Conservation (phyloP, 192 early-diverging fungal species). For the Diversispora epigaea region DNA sequence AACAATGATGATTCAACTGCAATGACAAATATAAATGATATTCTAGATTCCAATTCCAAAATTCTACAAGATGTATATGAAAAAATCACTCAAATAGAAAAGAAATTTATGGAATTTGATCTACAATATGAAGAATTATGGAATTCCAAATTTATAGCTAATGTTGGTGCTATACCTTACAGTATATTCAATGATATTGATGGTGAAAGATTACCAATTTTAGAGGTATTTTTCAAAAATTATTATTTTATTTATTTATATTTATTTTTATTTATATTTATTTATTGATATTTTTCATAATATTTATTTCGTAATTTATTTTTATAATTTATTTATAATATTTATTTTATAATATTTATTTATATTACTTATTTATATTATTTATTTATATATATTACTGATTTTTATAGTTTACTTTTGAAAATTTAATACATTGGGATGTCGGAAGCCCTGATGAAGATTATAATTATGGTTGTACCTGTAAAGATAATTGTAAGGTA, state of each 20-base stretch:
- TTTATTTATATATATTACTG: not conserved
- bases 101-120: not conserved
- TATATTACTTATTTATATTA: not conserved
- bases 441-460: not conserved
- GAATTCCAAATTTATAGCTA: not conserved
- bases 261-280: not conserved
- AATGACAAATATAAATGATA: not conserved
- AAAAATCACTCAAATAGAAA: not conserved
- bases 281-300: not conserved
- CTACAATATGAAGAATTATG: constrained; percentile 9
- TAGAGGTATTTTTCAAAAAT: not conserved
- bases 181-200: constrained; percentile 19
- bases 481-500: constrained; percentile 16
- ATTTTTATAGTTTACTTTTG: not conserved
- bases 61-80: not conserved
- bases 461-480: constrained; percentile 3
- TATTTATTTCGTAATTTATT: not conserved
- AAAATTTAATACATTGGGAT: constrained; percentile 3
- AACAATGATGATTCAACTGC: not conserved
- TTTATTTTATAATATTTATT: not conserved
- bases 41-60: not conserved
- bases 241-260: not conserved
- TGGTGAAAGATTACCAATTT: not conserved
- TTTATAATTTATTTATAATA: too few species aligned
- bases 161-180: not conserved